Evolutionary conservation across 2,329 filamentous ascomycete genomes (phyloP), one percentile per base, ranked within the genome.

Genomic region (Fusarium algeriense): DNA sequence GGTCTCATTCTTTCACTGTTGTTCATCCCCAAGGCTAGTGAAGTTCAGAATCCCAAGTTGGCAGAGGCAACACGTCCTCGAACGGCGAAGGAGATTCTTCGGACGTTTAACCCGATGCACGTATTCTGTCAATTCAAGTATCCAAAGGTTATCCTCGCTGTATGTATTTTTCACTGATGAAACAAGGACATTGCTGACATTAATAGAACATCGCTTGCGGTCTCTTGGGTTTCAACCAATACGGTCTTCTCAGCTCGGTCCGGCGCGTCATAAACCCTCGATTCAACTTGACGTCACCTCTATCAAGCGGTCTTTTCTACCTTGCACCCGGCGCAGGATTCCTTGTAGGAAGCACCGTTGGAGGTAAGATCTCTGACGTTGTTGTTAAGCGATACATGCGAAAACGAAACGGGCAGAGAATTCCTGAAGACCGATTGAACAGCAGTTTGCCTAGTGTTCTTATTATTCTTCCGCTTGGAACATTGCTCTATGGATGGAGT

Each of bases 321-420:
- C 87, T 93, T 28, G 90, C 91, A 0, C 91, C 91, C 0, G 91
- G 90, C 0, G 86, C 85, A 46, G 91, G 91, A 0, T 93, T 92
- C 66, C 79, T 93, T 1, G 60, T 87, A 0, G 90, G 91, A 0
- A 91, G 90, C 3, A 89, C 92, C 55, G 81, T 91, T 55, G 90
- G 91, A 17, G 91, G 91, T 0, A 79, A 80, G 17, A 75, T 83
- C n/a, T 82, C 83, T 0, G 83, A 84, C 46, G 73, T 76, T 20
- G 74, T 81, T 1, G 83, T 84, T 8, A 81, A 80, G 71, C 73
- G 78, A 57, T 83, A 81, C 60, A 81, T 83, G 38, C 69, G 71
- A 40, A 83, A 81, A 64, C 77, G 82, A 3, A 75, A 78, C 1
- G 79, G 79, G 1, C 20, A 75, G 26, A 73, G 79, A 5, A 59